Evolutionary conservation across 2,329 filamentous ascomycete genomes (phyloP).

Genomic region (Fusarium sp.): DNA sequence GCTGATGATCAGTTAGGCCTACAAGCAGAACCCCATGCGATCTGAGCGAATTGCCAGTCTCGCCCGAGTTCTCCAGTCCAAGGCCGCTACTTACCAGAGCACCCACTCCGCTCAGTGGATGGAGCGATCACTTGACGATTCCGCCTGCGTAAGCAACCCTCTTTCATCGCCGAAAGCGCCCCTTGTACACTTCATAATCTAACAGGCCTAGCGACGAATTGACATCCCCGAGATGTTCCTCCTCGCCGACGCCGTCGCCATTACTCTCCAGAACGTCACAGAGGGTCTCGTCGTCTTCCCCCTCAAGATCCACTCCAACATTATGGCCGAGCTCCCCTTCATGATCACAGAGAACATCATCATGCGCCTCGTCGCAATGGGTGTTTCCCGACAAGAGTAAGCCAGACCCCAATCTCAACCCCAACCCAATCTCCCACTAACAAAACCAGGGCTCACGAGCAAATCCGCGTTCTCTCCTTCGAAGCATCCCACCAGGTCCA

Average conservation of each 20-base stretch:
- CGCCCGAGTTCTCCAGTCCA: conserved; percentile 11
- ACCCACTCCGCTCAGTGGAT: conserved; percentile 22
- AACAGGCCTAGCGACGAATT: neutral
- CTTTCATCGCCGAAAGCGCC: no score
- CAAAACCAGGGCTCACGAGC: conserved; percentile 15
- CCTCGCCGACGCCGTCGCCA: conserved; percentile 21
- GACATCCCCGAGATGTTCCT: conserved; percentile 33
- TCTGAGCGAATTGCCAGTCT: conserved; percentile 14
- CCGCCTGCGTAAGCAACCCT: neutral
- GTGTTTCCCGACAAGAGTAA: conserved; percentile 24
- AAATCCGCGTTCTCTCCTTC: conserved; percentile 30
- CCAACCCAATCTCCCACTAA: neutral
- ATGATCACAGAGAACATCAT: conserved; percentile 35
- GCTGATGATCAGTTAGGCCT: neutral
- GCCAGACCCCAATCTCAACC: rapidly evolving
- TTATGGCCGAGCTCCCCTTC: conserved; percentile 22
- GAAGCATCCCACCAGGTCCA: conserved; percentile 25
- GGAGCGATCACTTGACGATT: conserved; percentile 23
- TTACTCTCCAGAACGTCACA: conserved; percentile 28
- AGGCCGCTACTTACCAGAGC: conserved; percentile 6
- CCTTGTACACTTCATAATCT: neutral
- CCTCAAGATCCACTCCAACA: conserved; percentile 4
- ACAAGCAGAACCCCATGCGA: conserved; percentile 29
- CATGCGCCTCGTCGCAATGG: conserved; percentile 28
- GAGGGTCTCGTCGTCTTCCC: conserved; percentile 35